phyloP scores from a whole-genome alignment of 1,284 basidiomycete species.

The Acaromyces ingoldii region DNA sequence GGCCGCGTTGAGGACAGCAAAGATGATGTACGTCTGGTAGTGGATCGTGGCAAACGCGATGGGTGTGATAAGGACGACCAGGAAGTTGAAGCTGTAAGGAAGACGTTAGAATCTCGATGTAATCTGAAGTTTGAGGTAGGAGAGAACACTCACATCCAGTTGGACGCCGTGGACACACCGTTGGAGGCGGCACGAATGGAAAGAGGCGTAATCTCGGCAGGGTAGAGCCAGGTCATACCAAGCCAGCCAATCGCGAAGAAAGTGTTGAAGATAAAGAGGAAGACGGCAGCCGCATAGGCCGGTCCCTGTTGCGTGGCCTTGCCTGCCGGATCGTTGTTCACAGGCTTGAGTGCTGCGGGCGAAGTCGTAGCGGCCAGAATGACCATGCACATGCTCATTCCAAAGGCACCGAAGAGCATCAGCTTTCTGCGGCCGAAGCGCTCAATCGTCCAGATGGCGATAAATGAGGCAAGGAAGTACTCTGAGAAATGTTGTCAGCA shows the following conservation, averaged over 20 bases:
- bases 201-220: slow-evolving; percentile 47
- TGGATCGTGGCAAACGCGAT: slow-evolving; percentile 25
- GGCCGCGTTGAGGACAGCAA: slow-evolving; percentile 33
- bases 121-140: too few relatives aligned
- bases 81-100: slow-evolving; percentile 47
- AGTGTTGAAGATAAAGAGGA: slow-evolving; percentile 48
- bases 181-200: slow-evolving; percentile 43
- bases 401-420: slow-evolving; percentile 41
- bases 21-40: slow-evolving; percentile 30
- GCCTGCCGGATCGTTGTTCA: too few relatives aligned
- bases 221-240: slow-evolving; percentile 51
- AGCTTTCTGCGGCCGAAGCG: slow-evolving; percentile 42
- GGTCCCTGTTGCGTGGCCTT: slow-evolving; percentile 17
- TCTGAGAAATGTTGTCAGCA: slow-evolving; percentile 13
- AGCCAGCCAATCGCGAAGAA: slow-evolving; percentile 49
- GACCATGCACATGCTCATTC: slow-evolving; percentile 41
- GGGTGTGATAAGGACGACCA: slow-evolving; percentile 44
- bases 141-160: too few relatives aligned
- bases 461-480: slow-evolving; percentile 46
- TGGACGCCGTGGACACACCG: slow-evolving; percentile 40
- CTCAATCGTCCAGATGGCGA: slow-evolving; percentile 46
- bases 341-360: slow-evolving; percentile 7
- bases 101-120: too few relatives aligned
- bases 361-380: slow-evolving; percentile 18
- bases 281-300: slow-evolving; percentile 32